A percentile compares a stretch with the other conserved stretches of the same genome.
Evolutionary conservation across 306 rosid genomes (phyloP).

Genomic region (Canavalia ensiformis): DNA sequence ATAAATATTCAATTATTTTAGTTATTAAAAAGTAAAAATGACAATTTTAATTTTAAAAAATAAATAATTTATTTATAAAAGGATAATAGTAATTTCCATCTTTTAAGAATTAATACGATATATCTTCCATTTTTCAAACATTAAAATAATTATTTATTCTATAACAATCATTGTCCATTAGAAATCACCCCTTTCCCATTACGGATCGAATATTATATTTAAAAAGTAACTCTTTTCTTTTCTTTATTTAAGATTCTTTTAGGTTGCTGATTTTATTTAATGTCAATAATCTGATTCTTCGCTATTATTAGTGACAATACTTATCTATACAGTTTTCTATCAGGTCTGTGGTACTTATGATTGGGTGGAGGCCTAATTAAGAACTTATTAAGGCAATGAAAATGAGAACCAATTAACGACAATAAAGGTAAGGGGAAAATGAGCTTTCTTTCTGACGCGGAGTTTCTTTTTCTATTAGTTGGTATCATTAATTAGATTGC

Average conservation of each 20-base stretch:
- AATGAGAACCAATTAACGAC: slow-evolving; percentile 3
- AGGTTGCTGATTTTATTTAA: background rate
- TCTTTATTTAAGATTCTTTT: slow-evolving; percentile 1
- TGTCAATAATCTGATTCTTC: background rate
- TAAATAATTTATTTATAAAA: too few relatives aligned
- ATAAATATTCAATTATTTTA: too few relatives aligned
- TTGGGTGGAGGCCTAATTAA: background rate
- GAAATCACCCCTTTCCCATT: too few relatives aligned
- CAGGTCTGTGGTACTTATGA: background rate
- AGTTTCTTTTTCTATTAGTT: background rate
- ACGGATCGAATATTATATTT: background rate
- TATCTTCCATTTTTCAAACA: too few relatives aligned
- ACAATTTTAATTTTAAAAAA: too few relatives aligned
- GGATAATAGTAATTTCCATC: too few relatives aligned
- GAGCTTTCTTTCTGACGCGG: background rate
- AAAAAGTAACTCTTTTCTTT: background rate
- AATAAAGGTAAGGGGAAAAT: background rate
- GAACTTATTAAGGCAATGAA: slow-evolving; percentile 14
- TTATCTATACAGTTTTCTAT: background rate
- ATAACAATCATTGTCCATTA: too few relatives aligned
- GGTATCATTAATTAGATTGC: background rate
- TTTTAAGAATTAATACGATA: too few relatives aligned
- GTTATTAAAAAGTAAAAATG: too few relatives aligned
- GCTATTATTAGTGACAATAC: background rate
- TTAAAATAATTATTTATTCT: too few relatives aligned